These are phyloP conservation scores for Chrysosporium keratinophilum DNA, from an alignment of 2,329 filamentous ascomycete genomes.

Conservation along the genomic window DNA sequence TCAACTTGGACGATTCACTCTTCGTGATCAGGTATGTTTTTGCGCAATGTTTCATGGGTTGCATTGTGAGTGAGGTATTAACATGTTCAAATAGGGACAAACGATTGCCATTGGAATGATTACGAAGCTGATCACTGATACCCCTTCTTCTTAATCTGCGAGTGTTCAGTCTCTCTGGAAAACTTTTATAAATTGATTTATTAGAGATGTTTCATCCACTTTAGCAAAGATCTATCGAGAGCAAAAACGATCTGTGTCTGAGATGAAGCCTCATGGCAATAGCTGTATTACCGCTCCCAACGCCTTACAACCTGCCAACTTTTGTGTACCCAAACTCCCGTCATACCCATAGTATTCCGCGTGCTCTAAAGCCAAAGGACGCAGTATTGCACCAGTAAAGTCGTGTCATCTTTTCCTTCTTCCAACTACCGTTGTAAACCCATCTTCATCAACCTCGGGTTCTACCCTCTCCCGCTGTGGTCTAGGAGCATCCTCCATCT, in stretches of 20 bases:
- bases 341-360: not conserved
- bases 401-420: constrained; percentile 48
- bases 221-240: not conserved
- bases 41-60: constrained; percentile 19
- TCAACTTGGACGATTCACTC: constrained; percentile 81
- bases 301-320: not conserved
- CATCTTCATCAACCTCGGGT: constrained; percentile 69
- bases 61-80: constrained; percentile 9
- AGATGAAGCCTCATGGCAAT: not conserved
- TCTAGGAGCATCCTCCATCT: constrained; percentile 53
- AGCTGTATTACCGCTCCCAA: not conserved
- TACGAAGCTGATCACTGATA: constrained; percentile 64
- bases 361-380: constrained; percentile 1
- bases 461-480: constrained; percentile 49
- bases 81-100: constrained; percentile 58
- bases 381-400: not conserved
- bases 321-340: not conserved
- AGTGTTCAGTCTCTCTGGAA: not conserved
- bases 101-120: constrained; percentile 99
- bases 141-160: constrained; percentile 6
- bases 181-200: not conserved
- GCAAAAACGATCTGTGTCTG: not conserved
- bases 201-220: not conserved
- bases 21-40: constrained; percentile 66
- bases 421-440: constrained; percentile 64